These are phyloP conservation scores for Lolium rigidum DNA, from an alignment of 176 grass and related monocot species.

Conservation along the genomic window DNA sequence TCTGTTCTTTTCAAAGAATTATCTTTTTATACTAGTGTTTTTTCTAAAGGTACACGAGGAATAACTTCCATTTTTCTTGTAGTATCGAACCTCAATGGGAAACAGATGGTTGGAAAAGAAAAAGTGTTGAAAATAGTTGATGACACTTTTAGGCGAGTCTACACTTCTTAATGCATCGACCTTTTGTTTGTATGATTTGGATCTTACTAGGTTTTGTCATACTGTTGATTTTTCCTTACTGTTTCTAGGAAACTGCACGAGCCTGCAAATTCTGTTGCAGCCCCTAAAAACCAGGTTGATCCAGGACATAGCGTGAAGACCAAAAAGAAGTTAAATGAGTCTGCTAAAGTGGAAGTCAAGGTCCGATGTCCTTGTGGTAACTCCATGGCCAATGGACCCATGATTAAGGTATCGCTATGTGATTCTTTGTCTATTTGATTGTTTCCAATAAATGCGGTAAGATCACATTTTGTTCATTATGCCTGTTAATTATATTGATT, in stretches of 20 bases:
- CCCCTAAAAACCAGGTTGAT: conserved; percentile 47
- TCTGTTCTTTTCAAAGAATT: neutral
- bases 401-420: conserved; percentile 69
- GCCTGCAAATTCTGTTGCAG: conserved; percentile 46
- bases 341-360: conserved; percentile 52
- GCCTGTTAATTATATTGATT: conserved; percentile 1
- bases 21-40: conserved; percentile 12
- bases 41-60: neutral
- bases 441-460: neutral
- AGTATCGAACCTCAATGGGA: conserved; percentile 50
- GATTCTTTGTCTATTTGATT: neutral
- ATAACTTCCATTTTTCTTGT: conserved; percentile 35
- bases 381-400: conserved; percentile 50
- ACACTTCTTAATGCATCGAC: neutral
- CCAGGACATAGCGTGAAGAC: conserved; percentile 42
- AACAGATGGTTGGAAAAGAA: conserved; percentile 55
- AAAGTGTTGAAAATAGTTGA: conserved; percentile 66
- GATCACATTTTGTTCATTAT: conserved; percentile 29
- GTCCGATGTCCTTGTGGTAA: conserved; percentile 79
- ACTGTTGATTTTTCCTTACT: conserved; percentile 23
- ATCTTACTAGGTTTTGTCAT: conserved; percentile 26
- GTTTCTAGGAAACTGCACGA: conserved; percentile 83
- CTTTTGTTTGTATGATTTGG: neutral
- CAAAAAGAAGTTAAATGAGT: conserved; percentile 62
- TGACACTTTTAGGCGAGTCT: conserved; percentile 64